Evolutionary conservation across 305 asterid genomes (phyloP), one percentile per base, ranked within the genome.

Genomic region (Fraxinus paxiana): DNA sequence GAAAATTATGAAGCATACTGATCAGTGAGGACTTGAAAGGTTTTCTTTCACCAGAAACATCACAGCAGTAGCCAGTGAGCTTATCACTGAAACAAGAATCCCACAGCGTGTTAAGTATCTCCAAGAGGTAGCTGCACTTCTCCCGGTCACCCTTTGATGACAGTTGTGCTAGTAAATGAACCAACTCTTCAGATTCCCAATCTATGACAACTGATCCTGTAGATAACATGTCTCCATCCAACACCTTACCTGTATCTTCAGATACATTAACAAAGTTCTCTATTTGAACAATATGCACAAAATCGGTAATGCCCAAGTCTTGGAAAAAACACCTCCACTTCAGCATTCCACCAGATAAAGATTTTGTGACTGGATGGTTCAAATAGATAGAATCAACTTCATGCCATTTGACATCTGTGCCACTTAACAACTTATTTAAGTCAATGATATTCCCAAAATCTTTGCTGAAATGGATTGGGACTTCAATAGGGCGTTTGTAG

Each of bases 31-130:
- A 92, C 75, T 84, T 87, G 77, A 89, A 89, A 5, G 86, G 83
- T 78, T 87, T 92, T 77, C 76, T 72, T 75, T 86, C 92, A 54
- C 93, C 97, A 84, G 84, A 77, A 37, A 86, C 81, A 87, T 84
- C 84, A 81, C 87, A 76, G 79, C 35, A 88, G 84, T 84, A 85
- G 83, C 90, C 92, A 84, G 84, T 82, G 77, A 85, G 86, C 90
- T 92, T 96, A 56, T 90, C 90, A 70, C 90, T 79, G 87, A 92
- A 96, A 86, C 80, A 84, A 76, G 87, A 90, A 88, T 96, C 96
- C 99, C 99, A 96, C 77, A 94, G 69, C 74, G 67, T 87, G 92
- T 94, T 97, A 82, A 96, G 92, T 84, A 96, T 86, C 88, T 94
- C 99, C 89, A 96, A 79, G 82, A 96, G 88, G 87, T 84, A 84